Conservation (phyloP, 345 rosid species). For the Carallia brachiata region DNA sequence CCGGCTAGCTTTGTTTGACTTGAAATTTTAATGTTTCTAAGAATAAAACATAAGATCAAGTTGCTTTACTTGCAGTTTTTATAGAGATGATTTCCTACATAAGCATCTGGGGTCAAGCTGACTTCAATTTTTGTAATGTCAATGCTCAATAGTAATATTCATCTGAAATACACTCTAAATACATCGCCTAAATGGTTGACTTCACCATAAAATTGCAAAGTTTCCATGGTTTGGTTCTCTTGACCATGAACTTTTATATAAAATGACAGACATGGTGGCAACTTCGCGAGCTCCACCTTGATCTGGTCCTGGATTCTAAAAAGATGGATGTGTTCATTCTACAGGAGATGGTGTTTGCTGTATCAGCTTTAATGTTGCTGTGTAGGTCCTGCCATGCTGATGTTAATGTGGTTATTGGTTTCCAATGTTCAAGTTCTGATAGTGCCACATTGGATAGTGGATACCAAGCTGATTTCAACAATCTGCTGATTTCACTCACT, state of each 20-base stretch:
- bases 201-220: background rate
- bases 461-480: slow-evolving; percentile 27
- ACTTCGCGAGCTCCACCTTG: background rate
- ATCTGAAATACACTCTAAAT: background rate
- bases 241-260: background rate
- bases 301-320: background rate
- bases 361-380: slow-evolving; percentile 13
- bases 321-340: slow-evolving; percentile 15
- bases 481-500: slow-evolving; percentile 26
- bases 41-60: too few species aligned
- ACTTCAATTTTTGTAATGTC: slow-evolving; percentile 3
- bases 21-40: too few species aligned
- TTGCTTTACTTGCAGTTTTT: background rate
- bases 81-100: background rate
- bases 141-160: background rate
- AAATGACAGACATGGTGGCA: too few species aligned
- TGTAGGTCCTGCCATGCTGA: slow-evolving; percentile 25
- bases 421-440: slow-evolving; percentile 26
- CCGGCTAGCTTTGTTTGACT: too few species aligned
- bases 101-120: background rate
- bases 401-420: slow-evolving; percentile 19
- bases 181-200: slow-evolving; percentile 7
- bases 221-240: background rate
- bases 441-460: slow-evolving; percentile 21
- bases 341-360: slow-evolving; percentile 1